phyloP scores from a whole-genome alignment of 495 filamentous ascomycete genomes.

The Podospora anserina region DNA sequence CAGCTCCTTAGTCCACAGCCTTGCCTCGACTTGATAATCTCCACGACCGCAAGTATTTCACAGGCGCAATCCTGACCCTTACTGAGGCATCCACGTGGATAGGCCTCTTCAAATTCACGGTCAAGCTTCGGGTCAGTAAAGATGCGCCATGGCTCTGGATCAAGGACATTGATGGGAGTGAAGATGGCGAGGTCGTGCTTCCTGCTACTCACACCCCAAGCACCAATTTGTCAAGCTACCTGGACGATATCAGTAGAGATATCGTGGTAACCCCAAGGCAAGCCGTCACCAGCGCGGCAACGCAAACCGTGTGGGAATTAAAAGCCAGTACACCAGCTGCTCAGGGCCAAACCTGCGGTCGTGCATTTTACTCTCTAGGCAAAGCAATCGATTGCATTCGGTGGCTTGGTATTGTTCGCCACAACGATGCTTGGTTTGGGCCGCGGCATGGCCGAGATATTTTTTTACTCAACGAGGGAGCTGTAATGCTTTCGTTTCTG shows the following conservation, averaged over 20 bases:
- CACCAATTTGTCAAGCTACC: neutral
- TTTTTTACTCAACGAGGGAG: slow-evolving; percentile 70
- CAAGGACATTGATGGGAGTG: neutral
- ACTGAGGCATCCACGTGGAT: neutral
- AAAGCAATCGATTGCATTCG: neutral
- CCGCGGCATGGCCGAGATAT: slow-evolving; percentile 36
- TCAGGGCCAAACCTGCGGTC: neutral
- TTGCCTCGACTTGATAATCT: neutral
- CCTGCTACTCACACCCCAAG: neutral
- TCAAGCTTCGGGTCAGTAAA: neutral
- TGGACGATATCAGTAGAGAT: neutral
- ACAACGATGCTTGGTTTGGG: neutral
- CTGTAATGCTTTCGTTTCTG: slow-evolving; percentile 77
- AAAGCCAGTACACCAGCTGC: neutral
- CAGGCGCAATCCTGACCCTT: neutral
- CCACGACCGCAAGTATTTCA: neutral
- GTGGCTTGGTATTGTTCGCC: neutral
- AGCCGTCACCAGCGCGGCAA: neutral
- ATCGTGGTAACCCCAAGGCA: neutral
- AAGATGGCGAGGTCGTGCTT: neutral
- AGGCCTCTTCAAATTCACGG: neutral
- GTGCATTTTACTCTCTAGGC: neutral
- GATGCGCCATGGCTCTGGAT: neutral
- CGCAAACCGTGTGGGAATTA: neutral
- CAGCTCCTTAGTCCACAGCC: neutral